phyloP scores from a whole-genome alignment of 2,329 filamentous ascomycete genomes.

The Elsinoe fawcettii region DNA sequence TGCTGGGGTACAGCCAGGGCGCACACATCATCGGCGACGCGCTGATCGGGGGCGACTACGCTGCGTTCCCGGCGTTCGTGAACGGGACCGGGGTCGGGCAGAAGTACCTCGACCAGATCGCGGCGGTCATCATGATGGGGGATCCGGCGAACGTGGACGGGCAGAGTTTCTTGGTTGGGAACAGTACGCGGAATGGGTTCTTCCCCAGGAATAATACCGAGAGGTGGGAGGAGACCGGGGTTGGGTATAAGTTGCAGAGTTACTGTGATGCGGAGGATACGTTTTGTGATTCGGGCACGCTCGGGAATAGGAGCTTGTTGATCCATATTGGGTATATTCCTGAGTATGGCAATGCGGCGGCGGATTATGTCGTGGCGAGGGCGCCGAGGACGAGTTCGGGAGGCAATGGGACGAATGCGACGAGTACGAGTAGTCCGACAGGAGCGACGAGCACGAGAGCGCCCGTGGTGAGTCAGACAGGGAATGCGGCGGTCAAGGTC shows the following conservation, averaged over 20 bases:
- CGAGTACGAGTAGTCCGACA: neutral
- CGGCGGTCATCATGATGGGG: constrained; percentile 7
- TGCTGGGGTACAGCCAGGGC: constrained; percentile 39
- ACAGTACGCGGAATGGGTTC: constrained; percentile 18
- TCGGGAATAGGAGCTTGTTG: neutral
- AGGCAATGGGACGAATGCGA: neutral
- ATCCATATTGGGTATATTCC: neutral
- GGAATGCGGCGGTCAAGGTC: neutral
- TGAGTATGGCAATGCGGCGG: neutral
- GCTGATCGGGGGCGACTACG: constrained; percentile 16
- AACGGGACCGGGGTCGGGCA: neutral
- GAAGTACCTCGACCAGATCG: constrained; percentile 6
- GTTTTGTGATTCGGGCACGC: constrained; percentile 2
- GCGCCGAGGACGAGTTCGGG: neutral
- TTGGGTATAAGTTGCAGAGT: constrained; percentile 2
- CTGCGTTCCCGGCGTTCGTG: neutral
- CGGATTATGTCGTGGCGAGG: neutral
- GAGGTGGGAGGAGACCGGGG: neutral
- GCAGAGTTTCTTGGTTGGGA: neutral
- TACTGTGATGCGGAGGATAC: constrained; percentile 9
- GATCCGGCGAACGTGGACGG: constrained; percentile 6
- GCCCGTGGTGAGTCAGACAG: neutral
- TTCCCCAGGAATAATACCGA: constrained; percentile 16
- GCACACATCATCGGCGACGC: constrained; percentile 23
- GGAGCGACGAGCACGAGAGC: neutral